Evolutionary conservation across 345 rosid species (phyloP), one percentile per base, ranked within the genome.

Genomic region (Pistacia integerrima): DNA sequence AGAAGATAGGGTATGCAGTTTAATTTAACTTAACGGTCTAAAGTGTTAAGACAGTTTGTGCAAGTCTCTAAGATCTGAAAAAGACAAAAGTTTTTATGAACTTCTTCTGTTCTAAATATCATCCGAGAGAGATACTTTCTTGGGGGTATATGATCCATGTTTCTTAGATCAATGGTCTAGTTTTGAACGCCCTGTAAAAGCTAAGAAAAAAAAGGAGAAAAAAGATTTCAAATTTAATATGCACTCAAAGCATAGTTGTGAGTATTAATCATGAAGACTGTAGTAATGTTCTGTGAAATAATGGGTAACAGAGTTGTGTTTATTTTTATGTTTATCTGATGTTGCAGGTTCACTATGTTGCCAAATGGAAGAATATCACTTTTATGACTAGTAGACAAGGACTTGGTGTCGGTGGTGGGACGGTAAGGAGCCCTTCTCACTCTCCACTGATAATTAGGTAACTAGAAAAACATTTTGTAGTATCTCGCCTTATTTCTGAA

Each of bases 361-460:
- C 99, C 9, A 93, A 91, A 87, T 95, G 99, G 99, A 95, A 82
- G 78, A 94, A 92, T 74, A 82, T 95, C 67, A 95, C 98, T 28
- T 95, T 95, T 83, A 95, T 95, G 99, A 95, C 99, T 14, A 95
- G 98, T 77, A 88, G 99, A 68, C 98, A 95, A 82, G 99, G 99
- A 73, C 85, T 91, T 10, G 98, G 99, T 4, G 96, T 95, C 75
- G 97, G 98, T 57, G 99, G 99, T 67, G 99, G 99, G 78, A 95
- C 99, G 80, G 99, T 95, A 76, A 49, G 93, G 67, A 51, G 16
- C 55, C 55, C 55, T 51, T 41, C 55, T 14, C 55, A 51, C 55
- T 14, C 55, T 11, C 17, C 17, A 51, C 55, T 51, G 57, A 54
- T 12, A 54, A 14, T 16, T 54, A 16, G 55, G 14, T 51, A 51